These are phyloP conservation scores for Warburgia ugandensis DNA, from an alignment of 164 flowering plant genomes.

Conservation along the genomic window DNA sequence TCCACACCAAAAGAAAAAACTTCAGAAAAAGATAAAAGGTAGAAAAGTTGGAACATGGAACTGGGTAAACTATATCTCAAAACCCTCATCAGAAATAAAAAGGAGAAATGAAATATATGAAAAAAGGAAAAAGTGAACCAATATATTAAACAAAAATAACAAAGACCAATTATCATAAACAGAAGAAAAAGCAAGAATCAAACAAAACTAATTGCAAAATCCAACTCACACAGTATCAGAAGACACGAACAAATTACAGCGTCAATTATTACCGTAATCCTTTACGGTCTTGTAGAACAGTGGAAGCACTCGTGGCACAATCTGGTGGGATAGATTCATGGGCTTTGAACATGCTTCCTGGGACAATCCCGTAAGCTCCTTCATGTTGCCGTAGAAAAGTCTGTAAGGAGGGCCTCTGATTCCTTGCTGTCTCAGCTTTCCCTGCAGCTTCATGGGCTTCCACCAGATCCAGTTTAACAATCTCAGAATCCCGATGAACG, in stretches of 20 bases:
- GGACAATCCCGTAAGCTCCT: neutral
- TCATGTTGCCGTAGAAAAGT: conserved; percentile 7
- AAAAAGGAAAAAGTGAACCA: too few species aligned
- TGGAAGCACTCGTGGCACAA: conserved; percentile 18
- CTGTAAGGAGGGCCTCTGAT: conserved; percentile 10
- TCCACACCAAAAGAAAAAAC: too few species aligned
- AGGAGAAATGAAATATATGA: too few species aligned
- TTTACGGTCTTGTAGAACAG: conserved; percentile 3
- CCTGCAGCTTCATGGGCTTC: conserved; percentile 11
- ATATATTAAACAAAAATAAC: too few species aligned
- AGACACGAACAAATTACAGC: neutral
- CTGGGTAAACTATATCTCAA: too few species aligned
- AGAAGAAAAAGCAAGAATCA: neutral
- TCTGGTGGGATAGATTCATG: conserved; percentile 13
- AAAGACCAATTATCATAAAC: too few species aligned
- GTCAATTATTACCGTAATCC: conserved; percentile 8
- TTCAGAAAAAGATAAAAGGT: too few species aligned
- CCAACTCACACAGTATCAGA: neutral
- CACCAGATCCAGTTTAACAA: conserved; percentile 5
- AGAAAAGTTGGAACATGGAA: too few species aligned
- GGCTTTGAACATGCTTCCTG: conserved; percentile 13
- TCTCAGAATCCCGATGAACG: neutral
- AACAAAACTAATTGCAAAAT: neutral
- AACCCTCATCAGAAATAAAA: too few species aligned
- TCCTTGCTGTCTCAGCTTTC: conserved; percentile 11